Conservation (phyloP, 176 grass and related monocot species). For the Musa acuminata region DNA sequence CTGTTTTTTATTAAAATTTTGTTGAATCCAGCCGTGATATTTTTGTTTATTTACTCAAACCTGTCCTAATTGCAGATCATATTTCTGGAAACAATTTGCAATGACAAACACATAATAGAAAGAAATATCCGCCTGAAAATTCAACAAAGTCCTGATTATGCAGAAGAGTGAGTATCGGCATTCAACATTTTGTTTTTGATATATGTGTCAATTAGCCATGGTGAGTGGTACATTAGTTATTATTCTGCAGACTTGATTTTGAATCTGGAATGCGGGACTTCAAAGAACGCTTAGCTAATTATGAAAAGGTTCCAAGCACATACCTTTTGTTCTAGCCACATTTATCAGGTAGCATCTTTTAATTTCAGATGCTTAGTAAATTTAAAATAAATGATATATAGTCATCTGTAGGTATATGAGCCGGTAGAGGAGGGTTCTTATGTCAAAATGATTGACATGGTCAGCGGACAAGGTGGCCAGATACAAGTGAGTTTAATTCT, state of each 20-base stretch:
- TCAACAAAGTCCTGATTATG: constrained; percentile 97
- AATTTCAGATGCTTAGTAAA: constrained; percentile 1
- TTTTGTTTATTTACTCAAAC: neutral
- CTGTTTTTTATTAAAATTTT: neutral
- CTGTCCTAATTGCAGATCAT: constrained; percentile 53
- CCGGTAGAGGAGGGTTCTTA: constrained; percentile 90
- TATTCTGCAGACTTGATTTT: constrained; percentile 68
- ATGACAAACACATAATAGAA: constrained; percentile 71
- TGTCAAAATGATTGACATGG: constrained; percentile 96
- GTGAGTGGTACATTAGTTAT: neutral
- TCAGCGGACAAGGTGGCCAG: constrained; percentile 69
- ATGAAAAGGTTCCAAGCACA: constrained; percentile 64
- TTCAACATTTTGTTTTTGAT: constrained; percentile 4
- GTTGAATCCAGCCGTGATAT: neutral
- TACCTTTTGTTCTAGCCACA: constrained; percentile 13
- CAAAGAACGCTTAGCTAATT: constrained; percentile 83
- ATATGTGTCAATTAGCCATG: neutral
- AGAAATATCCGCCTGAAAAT: constrained; percentile 98
- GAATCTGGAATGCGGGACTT: constrained; percentile 89
- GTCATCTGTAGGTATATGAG: constrained; percentile 67
- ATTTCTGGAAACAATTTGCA: constrained; percentile 99
- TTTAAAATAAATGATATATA: constrained; percentile 17
- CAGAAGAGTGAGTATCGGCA: constrained; percentile 57
- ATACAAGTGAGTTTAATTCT: constrained; percentile 51
- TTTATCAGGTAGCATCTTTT: constrained; percentile 1